These are phyloP conservation scores for Sphagnum tenellum DNA, from an alignment of 225 moss, liverwort and hornwort species.

Conservation along the genomic window DNA sequence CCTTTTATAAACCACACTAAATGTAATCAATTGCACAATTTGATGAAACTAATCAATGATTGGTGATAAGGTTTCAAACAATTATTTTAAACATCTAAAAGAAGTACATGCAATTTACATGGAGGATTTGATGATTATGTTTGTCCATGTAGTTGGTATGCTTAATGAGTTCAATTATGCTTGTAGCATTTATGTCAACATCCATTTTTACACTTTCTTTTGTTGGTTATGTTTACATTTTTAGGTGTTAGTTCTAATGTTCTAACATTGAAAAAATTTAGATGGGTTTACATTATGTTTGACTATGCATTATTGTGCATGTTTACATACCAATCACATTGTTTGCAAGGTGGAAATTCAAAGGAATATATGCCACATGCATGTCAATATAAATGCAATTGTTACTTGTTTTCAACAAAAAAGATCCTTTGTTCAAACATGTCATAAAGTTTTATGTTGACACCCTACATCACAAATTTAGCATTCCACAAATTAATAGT, in stretches of 20 bases:
- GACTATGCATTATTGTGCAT: background rate
- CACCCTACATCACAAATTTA: too few species aligned
- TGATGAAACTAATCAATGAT: conserved; percentile 89
- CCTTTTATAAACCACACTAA: conserved; percentile 82
- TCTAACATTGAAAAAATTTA: too few species aligned
- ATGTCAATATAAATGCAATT: conserved; percentile 98
- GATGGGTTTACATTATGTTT: background rate
- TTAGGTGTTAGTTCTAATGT: too few species aligned
- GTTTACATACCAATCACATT: conserved; percentile 84
- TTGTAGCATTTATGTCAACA: too few species aligned
- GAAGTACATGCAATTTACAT: conserved; percentile 75
- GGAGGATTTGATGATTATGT: conserved; percentile 87
- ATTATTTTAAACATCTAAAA: conserved; percentile 70
- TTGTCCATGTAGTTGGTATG: conserved; percentile 85
- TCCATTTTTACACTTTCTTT: too few species aligned
- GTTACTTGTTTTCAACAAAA: conserved; percentile 76
- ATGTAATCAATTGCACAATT: conserved; percentile 84
- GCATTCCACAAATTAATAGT: too few species aligned
- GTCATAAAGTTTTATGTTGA: conserved; percentile 95
- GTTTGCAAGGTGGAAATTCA: conserved; percentile 90
- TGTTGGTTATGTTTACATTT: too few species aligned
- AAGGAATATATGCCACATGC: conserved; percentile 99
- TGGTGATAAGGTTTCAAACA: conserved; percentile 52
- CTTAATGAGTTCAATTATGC: too few species aligned
- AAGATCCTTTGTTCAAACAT: conserved; percentile 70